Conservation (phyloP, 2,329 filamentous ascomycete species). For the Mariannaea elegans region DNA sequence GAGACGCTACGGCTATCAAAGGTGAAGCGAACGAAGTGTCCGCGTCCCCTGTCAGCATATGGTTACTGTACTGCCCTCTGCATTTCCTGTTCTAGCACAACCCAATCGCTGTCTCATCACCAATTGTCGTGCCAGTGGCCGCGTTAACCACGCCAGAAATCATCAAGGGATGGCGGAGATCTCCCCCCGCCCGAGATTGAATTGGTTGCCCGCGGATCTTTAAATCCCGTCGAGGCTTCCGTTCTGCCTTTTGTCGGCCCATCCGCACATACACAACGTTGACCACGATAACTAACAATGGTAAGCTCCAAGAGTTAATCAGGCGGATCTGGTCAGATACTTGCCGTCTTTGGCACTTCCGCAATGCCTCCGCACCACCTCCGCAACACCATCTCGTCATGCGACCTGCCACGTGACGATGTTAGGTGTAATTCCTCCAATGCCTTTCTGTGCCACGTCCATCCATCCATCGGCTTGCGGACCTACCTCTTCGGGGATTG, state of each 20-base stretch:
- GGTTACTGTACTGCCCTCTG: no score
- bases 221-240: conserved; percentile 10
- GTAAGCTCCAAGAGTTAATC: not conserved
- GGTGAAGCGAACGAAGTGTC: not conserved
- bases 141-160: not conserved
- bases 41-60: not conserved
- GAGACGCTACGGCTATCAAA: conserved; percentile 6
- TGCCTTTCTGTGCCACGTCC: not conserved
- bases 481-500: conserved; percentile 17
- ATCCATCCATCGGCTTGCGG: conserved; percentile 1
- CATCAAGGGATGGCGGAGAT: conserved; percentile 1
- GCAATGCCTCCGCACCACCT: not conserved
- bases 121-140: conserved; percentile 3
- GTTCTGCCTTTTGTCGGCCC: not conserved
- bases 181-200: conserved; percentile 1
- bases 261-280: not conserved
- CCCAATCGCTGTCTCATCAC: not conserved
- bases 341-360: conserved; percentile 3
- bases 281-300: not conserved
- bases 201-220: not conserved
- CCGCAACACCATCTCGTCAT: not conserved
- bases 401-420: conserved; percentile 12
- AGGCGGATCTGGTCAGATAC: not conserved
- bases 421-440: not conserved
- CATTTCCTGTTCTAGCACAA: no score